Conservation (phyloP, 768 basidiomycete species). For the Auricularia heimuer region DNA sequence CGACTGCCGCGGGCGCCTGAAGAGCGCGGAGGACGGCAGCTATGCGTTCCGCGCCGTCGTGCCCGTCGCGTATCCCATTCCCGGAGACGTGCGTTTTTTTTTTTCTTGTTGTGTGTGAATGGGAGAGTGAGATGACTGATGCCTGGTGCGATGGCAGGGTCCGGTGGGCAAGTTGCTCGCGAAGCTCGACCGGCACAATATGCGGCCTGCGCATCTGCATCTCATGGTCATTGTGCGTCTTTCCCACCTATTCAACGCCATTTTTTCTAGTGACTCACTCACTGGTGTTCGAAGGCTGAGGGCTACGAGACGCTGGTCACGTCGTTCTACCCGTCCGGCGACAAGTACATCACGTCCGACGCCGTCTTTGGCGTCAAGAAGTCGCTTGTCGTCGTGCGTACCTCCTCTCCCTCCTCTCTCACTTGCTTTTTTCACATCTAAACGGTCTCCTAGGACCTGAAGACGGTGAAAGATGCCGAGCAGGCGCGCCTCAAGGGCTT, state of each 20-base stretch:
- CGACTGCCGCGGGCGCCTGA: conserved; percentile 66
- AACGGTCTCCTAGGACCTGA: conserved; percentile 31
- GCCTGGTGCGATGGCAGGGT: conserved; percentile 31
- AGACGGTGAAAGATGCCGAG: conserved; percentile 41
- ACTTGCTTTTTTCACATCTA: neutral
- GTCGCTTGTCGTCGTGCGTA: conserved; percentile 62
- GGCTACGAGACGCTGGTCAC: conserved; percentile 68
- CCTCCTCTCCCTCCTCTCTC: neutral
- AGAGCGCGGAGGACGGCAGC: conserved; percentile 46
- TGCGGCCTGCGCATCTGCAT: conserved; percentile 76
- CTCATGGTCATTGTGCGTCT: conserved; percentile 40
- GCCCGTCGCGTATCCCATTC: conserved; percentile 64
- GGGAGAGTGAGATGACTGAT: too few relatives aligned
- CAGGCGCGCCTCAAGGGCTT: conserved; percentile 50
- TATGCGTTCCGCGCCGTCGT: conserved; percentile 68
- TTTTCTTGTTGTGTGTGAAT: neutral
- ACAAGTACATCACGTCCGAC: conserved; percentile 57
- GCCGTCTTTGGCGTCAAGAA: conserved; percentile 76
- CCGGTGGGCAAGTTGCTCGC: conserved; percentile 57
- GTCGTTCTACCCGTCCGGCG: conserved; percentile 64
- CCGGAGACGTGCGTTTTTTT: conserved; percentile 41
- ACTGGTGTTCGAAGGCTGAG: conserved; percentile 29
- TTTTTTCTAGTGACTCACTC: conserved; percentile 1
- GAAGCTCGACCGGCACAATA: conserved; percentile 54
- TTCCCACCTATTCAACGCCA: neutral